A percentile compares a stretch with the other conserved stretches of the same genome.
Evolutionary conservation across 495 filamentous ascomycete genomes (phyloP).

Genomic region (Penicillium antarcticum): DNA sequence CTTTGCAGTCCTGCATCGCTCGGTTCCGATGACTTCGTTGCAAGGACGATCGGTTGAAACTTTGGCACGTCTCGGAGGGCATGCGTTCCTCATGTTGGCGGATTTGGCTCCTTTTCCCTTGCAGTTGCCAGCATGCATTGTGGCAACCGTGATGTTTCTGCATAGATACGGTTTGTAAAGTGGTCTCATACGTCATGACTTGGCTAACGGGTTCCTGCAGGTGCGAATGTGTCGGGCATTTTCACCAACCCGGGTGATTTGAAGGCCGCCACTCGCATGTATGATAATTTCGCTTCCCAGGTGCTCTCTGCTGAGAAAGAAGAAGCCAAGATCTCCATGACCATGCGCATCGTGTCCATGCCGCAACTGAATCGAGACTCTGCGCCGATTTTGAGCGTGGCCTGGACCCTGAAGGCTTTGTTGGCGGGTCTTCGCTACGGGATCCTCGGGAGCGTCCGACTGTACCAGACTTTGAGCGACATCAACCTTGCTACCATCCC

Average conservation of each 20-base stretch:
- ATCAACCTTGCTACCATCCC: slow-evolving; percentile 53
- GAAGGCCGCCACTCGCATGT: slow-evolving; percentile 29
- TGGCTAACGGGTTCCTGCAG: slow-evolving; percentile 17
- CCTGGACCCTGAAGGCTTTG: slow-evolving; percentile 68
- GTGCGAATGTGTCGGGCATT: slow-evolving; percentile 13
- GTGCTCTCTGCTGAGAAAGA: slow-evolving; percentile 35
- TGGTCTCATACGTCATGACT: slow-evolving; percentile 4
- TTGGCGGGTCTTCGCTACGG: slow-evolving; percentile 69
- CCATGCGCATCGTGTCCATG: slow-evolving; percentile 27
- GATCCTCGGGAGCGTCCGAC: slow-evolving; percentile 62
- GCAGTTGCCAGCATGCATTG: slow-evolving; percentile 70
- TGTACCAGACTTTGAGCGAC: slow-evolving; percentile 64
- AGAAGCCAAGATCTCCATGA: slow-evolving; percentile 29
- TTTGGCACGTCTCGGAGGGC: slow-evolving; percentile 70
- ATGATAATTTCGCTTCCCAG: slow-evolving; percentile 37
- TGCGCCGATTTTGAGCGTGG: slow-evolving; percentile 60
- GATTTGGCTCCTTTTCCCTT: slow-evolving; percentile 64
- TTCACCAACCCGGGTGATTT: slow-evolving; percentile 34
- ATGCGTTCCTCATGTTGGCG: slow-evolving; percentile 63
- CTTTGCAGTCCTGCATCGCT: slow-evolving; percentile 28
- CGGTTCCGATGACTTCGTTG: slow-evolving; percentile 51
- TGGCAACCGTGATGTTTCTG: slow-evolving; percentile 65
- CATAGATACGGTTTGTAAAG: slow-evolving; percentile 58
- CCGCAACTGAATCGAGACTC: slow-evolving; percentile 21
- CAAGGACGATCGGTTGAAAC: slow-evolving; percentile 60